Base-by-base conservation (phyloP, 2,329 filamentous ascomycete genomes). In the Aspergillus udagawae region DNA sequence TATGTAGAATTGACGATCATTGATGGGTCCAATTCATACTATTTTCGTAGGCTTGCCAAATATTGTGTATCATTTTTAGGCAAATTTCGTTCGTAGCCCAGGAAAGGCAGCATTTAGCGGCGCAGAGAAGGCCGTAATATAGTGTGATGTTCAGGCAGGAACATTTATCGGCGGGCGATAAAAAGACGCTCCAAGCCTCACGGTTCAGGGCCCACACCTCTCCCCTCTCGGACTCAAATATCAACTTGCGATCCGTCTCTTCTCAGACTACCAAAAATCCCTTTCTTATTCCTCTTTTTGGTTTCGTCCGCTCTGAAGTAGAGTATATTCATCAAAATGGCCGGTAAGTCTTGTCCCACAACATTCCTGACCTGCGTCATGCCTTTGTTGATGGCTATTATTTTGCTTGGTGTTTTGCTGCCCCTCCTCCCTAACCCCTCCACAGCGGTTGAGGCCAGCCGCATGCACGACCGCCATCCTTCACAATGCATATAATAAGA, bases 271-370 rank as follows among this genome's bases (percentile, higher is more conserved):
- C 60, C 63, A 65, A 63, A 68, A 61, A 60, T 58, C 60, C 49
- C 14, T 12, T 59, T 53, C 51, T 49, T 51, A 44, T 41, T 53
- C 52, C 55, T 56, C 41, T 52, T 54, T 53, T 57, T 63, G 55
- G 61, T 58, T n/a, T 58, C 61, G 45, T 65, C 58, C 47, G 3
- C 20, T 14, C 23, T 35, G 14, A 10, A 23, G 25, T 12, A 47
- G 20, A 25, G 23, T 47, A 23, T 58, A 38, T 49, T 50, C 53
- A 52, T 65, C 68, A 75, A 67, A 66, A 75, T 75, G 72, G 58
- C 69, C 45, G 66, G 71, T 74, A 66, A 65, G 72, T 72, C 44
- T 28, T 21, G n/a, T 25, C n/a, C 47, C 42, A 32, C 20, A 29
- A 17, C 42, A 44, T 38, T 27, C 52, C 57, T 44, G 51, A 51